Evolutionary conservation across 306 rosid genomes (phyloP), one percentile per base, ranked within the genome.

Genomic region (Vigna unguiculata): DNA sequence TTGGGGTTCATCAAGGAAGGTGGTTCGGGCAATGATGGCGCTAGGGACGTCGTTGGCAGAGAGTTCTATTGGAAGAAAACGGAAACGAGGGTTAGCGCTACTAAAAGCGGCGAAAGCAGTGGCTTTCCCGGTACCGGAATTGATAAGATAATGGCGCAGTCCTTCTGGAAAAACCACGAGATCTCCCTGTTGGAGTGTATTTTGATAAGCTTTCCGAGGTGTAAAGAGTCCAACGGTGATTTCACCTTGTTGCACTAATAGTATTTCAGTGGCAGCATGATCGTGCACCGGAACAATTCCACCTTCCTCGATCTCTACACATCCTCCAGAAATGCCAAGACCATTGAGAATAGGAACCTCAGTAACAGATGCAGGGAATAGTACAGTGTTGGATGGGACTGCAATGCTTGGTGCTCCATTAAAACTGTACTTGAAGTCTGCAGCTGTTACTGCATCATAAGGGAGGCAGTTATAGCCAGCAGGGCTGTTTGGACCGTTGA

Each of bases 401-500:
- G 3, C 8, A 34, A 34, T 6, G 38, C 38, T 1, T 34, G 7
- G 3, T 12, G 0, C 4, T 25, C 30, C 30, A 3, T 25, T 2
- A 19, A 53, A 2, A 12, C 0, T 55, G n/a, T 9, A 55, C 32
- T 1, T 16, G 1, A 55, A 55, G 32, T 55, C 2, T 21, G 22
- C n/a, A 21, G 34, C 34, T 15, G 34, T 55, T 5, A 57, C 13
- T 9, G 7, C 22, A 4, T 12, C 0, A 4, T 9, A 7, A 2
- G 62, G 62, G n/a, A 11, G 0, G 86, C 92, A 88, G 5, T 34
- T 43, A 48, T 76, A 88, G 47, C 90, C 95, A 38, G 89, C 70
- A 17, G 74, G 95, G 53, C 71, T 71, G 2, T 80, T 75, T 17
- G 89, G 65, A 38, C 80, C 84, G 19, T 43, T 78, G 12, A 81